Evolutionary conservation across 371 early-diverging fungal species (phyloP), one percentile per base, ranked within the genome.

Genomic region (Syncephalastrum racemosum): DNA sequence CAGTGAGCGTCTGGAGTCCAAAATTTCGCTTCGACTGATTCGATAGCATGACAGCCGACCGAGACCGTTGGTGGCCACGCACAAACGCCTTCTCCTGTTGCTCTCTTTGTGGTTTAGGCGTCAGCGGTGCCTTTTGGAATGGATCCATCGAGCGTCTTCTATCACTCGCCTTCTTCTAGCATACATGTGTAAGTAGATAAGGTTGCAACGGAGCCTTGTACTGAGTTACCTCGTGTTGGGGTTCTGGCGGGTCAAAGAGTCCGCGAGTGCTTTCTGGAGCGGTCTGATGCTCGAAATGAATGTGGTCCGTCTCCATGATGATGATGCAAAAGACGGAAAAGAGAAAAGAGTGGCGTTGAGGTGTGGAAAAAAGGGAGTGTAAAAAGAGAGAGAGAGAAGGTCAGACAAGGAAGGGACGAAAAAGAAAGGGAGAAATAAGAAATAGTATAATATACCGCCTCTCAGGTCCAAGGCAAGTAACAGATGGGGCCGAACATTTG

Each of bases 201-300:
- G 2, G 22, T 51, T 60, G 58, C 66, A 12, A 31, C 10, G 6
- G 36, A 25, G 25, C 25, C 4, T 10, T 31, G 12, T 31, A 10
- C 6, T 10, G 0, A 12, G 36, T 31, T 31, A 31, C 36, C 36
- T 31, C 36, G 36, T 31, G 36, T 31, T 31, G 36, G 36, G 36
- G 57, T 14, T 63, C 66, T 15, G 63, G 58, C 48, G 72, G 50
- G 56, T 77, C 78, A 62, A 78, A 78, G 14, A 78, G 54, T 7
- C 78, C 78, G 41, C 78, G 59, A 18, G 78, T 77, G 49, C 74
- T 73, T 56, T 77, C 78, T 50, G 78, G 78, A 50, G 78, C 78
- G 24, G 78, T 70, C 54, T 78, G 78, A 19, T 74, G 72, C 62
- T 76, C 73, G 41, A 71, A 47, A 19, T 59, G 52, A 20, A 59